Evolutionary conservation across 2,329 filamentous ascomycete species (phyloP), one percentile per base, ranked within the genome.

Genomic region (Escovopsis weberi): DNA sequence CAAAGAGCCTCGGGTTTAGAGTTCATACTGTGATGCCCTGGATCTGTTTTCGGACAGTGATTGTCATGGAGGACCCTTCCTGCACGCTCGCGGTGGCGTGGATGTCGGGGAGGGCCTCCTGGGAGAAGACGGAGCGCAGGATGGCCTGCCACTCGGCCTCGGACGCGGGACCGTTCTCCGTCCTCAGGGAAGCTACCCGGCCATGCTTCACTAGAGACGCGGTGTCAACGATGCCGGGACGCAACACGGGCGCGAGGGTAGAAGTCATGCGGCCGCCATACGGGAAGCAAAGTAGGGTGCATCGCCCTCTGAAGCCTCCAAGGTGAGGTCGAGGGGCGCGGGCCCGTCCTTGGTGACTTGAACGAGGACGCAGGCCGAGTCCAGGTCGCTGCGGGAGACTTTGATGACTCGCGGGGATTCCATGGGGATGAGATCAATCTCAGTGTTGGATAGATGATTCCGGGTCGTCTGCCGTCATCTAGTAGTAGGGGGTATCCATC

Each of bases 291-390:
- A 63, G 59, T 78, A 84, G 6, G 77, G 70, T 39, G 67, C 69
- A 43, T 73, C 69, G 43, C 76, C 75, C 52, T 87, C 82, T 28
- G 81, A 85, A 32, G 73, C 82, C 32, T 80, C 67, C 28, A 87
- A 59, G 55, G 76, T 78, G 38, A 84, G 59, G 57, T 85, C 79
- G 28, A 86, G 62, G 1, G 70, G 67, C 44, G 66, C 67, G 33
- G 65, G 61, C 33, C 64, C 65, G 43, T 59, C 68, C 19, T 70
- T 62, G 2, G 66, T 65, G 44, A 78, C 70, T 51, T 82, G 70
- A 15, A 83, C 55, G 19, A 87, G 66, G 28, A 85, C 68, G 48
- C 72, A 77, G 12, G 65, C 60, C 38, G 66, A 63, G 38, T 69
- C 62, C 44, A 64, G 61, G 44, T 72, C 72, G 36, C 70, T 70